These are phyloP conservation scores for Fusarium chlamydosporum DNA, from an alignment of 2,329 filamentous ascomycete genomes.

Conservation along the genomic window DNA sequence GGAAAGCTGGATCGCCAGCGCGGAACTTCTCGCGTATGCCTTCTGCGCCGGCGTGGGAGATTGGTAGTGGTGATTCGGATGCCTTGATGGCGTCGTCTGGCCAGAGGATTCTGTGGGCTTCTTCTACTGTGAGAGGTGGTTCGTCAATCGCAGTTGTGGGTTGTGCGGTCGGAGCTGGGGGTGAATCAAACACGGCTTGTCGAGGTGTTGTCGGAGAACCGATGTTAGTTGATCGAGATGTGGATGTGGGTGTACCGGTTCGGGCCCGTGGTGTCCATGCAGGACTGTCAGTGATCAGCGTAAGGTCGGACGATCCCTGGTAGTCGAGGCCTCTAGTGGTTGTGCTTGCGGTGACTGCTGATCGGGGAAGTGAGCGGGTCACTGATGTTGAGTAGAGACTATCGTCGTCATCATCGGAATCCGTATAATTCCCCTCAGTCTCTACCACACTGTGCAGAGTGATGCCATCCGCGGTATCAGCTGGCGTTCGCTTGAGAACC, in stretches of 20 bases:
- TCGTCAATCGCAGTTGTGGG: constrained; percentile 47
- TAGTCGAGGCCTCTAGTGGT: constrained; percentile 25
- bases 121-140: constrained; percentile 58
- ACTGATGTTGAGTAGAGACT: constrained; percentile 44
- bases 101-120: constrained; percentile 59
- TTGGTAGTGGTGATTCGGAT: constrained; percentile 18
- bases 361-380: constrained; percentile 35
- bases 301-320: constrained; percentile 35
- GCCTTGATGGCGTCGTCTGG: constrained; percentile 51
- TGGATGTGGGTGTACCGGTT: constrained; percentile 42
- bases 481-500: constrained; percentile 49
- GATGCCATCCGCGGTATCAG: constrained; percentile 50
- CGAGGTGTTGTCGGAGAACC: constrained; percentile 43
- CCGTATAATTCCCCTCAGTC: constrained; percentile 47
- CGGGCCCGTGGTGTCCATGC: constrained; percentile 36
- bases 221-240: constrained; percentile 37
- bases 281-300: constrained; percentile 40
- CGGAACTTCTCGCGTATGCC: constrained; percentile 60
- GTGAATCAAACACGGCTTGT: constrained; percentile 32
- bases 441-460: constrained; percentile 53
- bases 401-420: constrained; percentile 47
- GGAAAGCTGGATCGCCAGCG: constrained; percentile 54
- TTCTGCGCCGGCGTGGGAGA: constrained; percentile 38
- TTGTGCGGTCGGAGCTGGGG: constrained; percentile 12
- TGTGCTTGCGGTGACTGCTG: constrained; percentile 33